Percentiles rank a stretch among this genome's conserved stretches.
phyloP scores from a whole-genome alignment of 768 basidiomycete species.

The Chlorophyllum brunneum region DNA sequence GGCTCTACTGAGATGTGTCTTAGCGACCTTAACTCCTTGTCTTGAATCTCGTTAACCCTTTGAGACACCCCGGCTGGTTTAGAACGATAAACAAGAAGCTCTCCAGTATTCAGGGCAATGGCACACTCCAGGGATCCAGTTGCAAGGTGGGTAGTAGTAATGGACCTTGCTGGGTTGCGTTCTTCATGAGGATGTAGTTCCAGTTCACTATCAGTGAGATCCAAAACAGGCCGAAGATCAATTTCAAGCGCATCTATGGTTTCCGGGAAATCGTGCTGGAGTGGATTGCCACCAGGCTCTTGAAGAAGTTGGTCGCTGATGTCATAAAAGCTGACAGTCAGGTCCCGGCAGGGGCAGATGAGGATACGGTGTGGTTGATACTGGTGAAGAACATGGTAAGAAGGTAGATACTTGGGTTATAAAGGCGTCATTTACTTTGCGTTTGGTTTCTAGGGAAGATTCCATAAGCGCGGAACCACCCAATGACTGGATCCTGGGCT shows the following conservation, averaged over 20 bases:
- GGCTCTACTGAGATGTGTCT: slow-evolving; percentile 40
- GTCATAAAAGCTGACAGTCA: slow-evolving; percentile 71
- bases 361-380: slow-evolving; percentile 63
- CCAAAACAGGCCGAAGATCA: slow-evolving; percentile 44
- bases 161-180: slow-evolving; percentile 15
- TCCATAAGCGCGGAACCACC: slow-evolving; percentile 4
- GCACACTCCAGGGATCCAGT: slow-evolving; percentile 55
- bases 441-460: not conserved
- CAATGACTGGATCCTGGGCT: not conserved
- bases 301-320: slow-evolving; percentile 60
- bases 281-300: slow-evolving; percentile 38
- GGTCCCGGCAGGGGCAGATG: slow-evolving; percentile 59
- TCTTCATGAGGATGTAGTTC: not conserved
- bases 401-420: not conserved
- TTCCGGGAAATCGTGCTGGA: slow-evolving; percentile 62
- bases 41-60: slow-evolving; percentile 21
- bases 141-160: slow-evolving; percentile 47
- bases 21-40: slow-evolving; percentile 52
- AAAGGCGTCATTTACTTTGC: not conserved
- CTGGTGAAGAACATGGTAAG: slow-evolving; percentile 24
- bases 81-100: slow-evolving; percentile 48
- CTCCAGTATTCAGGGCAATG: slow-evolving; percentile 51
- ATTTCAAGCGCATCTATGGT: slow-evolving; percentile 59
- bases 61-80: slow-evolving; percentile 16
- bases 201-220: slow-evolving; percentile 5